Evolutionary conservation across 192 early-diverging fungal species (phyloP), one percentile per base, ranked within the genome.

Genomic region (Dissophora globulifera): DNA sequence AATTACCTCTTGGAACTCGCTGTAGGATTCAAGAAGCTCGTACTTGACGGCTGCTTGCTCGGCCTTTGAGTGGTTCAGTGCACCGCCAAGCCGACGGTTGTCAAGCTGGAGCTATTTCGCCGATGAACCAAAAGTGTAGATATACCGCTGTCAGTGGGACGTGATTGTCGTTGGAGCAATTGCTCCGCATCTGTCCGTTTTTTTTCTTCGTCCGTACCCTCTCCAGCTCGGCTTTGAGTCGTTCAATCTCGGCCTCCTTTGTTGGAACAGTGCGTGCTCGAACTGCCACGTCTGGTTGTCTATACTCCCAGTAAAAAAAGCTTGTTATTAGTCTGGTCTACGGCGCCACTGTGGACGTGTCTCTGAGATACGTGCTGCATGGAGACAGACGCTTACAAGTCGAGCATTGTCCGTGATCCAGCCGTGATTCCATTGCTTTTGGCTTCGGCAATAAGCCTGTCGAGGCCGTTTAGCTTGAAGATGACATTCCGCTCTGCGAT

Each of bases 201-300:
- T n/a, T n/a, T n/a, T 58, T 23, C 5, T 19, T 19, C 9, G 4
- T 33, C 1, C 22, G 4, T 67, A 76, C 72, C 52, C 50, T 45
- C 50, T 67, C 58, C 50, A 76, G 29, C 12, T 67, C 62, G 46
- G 72, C 57, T 35, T 66, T 76, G 26, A 76, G 72, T 50, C 72
- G 22, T 41, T 76, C 62, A 20, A 76, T 67, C 19, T 76, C 72
- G 16, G 62, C 72, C 30, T 76, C 72, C 40, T 76, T 76, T 49
- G 72, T 76, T 2, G 72, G 72, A n/a, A 67, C 72, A 33, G 63
- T 66, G 4, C 72, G 72, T 6, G 72, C 72, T 7, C 72, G 42
- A 8, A 76, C 72, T 19, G 64, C 72, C 11, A 61, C 52, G 26
- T 76, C 63, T 20, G 72, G 72, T 17, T 56, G 42, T 23, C 72